These are phyloP conservation scores for Stephanodiscus minutulus DNA, from an alignment of 108 stramenopile species.

Conservation along the genomic window DNA sequence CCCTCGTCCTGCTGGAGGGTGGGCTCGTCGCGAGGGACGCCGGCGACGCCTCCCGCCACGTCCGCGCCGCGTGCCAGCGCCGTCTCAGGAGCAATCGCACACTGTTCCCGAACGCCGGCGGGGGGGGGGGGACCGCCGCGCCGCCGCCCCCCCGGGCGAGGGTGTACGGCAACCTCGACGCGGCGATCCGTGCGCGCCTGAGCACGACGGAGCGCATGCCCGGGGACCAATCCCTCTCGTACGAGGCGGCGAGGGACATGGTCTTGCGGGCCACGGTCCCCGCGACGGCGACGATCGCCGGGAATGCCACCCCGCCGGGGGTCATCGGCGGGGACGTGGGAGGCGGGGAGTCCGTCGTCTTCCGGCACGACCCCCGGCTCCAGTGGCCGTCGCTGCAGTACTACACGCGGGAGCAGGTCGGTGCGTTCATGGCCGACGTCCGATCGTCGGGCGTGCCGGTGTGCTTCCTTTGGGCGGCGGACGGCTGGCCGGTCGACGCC, in stretches of 20 bases:
- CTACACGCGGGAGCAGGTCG: constrained; percentile 71
- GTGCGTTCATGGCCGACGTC: constrained; percentile 57
- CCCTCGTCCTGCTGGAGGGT: constrained; percentile 68
- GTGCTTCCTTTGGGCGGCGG: constrained; percentile 63
- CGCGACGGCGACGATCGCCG: no score
- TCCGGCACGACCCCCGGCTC: constrained; percentile 78
- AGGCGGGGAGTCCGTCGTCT: constrained; percentile 38
- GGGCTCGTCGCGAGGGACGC: constrained; percentile 60
- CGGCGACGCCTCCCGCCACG: constrained; percentile 51
- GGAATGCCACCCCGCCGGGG: neutral
- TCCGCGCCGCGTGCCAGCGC: constrained; percentile 45
- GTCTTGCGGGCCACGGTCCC: constrained; percentile 60
- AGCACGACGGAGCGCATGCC: constrained; percentile 70
- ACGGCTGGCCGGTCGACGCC: constrained; percentile 69
- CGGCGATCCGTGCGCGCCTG: constrained; percentile 57
- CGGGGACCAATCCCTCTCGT: constrained; percentile 75
- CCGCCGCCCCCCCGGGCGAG: neutral
- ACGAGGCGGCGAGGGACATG: constrained; percentile 65
- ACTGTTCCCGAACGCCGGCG: constrained; percentile 22
- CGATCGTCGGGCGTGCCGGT: constrained; percentile 40
- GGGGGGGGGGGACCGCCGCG: neutral
- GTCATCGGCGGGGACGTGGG: neutral
- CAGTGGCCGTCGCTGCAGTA: constrained; percentile 76
- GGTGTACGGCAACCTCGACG: constrained; percentile 43
- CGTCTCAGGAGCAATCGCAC: constrained; percentile 44